Conservation (phyloP, 2,329 filamentous ascomycete genomes). For the Fusarium xylarioides region DNA sequence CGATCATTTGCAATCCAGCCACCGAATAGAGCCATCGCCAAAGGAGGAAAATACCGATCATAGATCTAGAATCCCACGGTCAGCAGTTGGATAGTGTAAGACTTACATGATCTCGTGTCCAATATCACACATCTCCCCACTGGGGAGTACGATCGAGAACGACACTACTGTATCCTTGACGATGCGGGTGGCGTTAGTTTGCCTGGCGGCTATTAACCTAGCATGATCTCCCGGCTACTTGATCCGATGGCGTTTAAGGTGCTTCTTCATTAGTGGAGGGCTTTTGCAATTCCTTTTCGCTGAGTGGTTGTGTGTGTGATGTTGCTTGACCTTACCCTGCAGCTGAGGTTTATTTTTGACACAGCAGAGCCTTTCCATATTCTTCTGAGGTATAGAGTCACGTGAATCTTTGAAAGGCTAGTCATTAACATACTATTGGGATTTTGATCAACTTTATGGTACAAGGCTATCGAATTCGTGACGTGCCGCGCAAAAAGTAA, state of each 20-base stretch:
- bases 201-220: not conserved
- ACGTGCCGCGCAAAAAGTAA: accelerated
- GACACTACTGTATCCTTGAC: constrained; percentile 10
- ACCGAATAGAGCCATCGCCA: constrained; percentile 9
- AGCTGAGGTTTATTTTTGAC: not conserved
- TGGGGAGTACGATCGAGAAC: not conserved
- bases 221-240: constrained; percentile 4
- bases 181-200: constrained; percentile 21
- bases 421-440: accelerated
- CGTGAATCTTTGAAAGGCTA: not conserved
- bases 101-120: not conserved
- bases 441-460: accelerated
- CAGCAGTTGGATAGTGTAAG: not conserved
- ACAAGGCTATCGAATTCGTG: accelerated
- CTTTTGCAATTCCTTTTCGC: not conserved
- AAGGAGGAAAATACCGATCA: not conserved
- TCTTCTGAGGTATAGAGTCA: not conserved
- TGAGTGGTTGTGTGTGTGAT: not conserved
- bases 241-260: not conserved
- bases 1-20: constrained; percentile 12
- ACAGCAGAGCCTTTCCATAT: accelerated
- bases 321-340: not conserved
- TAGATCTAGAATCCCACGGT: not conserved
- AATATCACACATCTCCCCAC: not conserved
- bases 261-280: not conserved